Evolutionary conservation across 129 eudicot species (phyloP).

Genomic region (Saposhnikovia divaricata): DNA sequence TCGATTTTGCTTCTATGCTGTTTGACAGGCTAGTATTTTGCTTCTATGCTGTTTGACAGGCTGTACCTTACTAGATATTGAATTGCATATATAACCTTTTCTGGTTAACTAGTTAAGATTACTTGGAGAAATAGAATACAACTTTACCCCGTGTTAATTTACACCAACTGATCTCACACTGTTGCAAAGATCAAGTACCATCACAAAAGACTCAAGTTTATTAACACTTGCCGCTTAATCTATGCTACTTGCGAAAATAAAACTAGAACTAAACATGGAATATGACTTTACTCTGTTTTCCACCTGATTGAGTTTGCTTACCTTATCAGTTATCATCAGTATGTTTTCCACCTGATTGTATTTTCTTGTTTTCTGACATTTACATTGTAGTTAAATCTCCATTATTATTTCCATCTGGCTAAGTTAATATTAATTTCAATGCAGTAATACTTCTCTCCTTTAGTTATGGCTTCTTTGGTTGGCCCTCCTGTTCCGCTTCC

Average conservation of each 20-base stretch:
- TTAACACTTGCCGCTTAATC: neutral
- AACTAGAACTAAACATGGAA: neutral
- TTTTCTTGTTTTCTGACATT: neutral
- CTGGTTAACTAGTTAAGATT: neutral
- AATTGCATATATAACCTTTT: neutral
- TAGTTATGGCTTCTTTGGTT: slow-evolving; percentile 31
- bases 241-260: neutral
- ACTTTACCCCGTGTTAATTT: neutral
- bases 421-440: neutral
- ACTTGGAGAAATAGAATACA: neutral
- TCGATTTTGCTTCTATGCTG: neutral
- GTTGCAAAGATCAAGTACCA: neutral
- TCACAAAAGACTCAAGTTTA: neutral
- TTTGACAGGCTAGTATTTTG: neutral
- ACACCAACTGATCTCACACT: neutral
- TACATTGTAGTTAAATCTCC: neutral
- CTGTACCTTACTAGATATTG: neutral
- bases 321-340: neutral
- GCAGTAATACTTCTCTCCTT: neutral
- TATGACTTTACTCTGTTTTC: neutral
- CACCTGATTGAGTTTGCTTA: neutral
- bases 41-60: neutral
- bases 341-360: neutral
- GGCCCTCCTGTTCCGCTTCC: slow-evolving; percentile 29
- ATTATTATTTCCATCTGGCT: neutral